phyloP scores from a whole-genome alignment of 371 early-diverging fungal genomes.

The Mortierella sp. region DNA sequence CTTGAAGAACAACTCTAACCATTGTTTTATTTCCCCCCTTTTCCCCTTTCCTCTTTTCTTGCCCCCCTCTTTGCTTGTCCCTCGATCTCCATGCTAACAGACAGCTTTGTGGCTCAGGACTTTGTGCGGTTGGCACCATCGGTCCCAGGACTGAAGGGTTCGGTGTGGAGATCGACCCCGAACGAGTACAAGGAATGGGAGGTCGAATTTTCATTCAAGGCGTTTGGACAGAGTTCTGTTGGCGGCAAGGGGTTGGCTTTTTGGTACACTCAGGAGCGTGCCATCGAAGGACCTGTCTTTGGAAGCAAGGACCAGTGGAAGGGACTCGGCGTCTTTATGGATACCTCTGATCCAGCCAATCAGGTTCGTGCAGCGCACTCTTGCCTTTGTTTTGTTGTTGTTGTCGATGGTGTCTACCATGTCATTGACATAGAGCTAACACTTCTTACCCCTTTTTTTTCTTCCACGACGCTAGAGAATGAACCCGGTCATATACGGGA shows the following conservation, averaged over 20 bases:
- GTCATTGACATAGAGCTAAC: neutral
- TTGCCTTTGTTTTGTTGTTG: conserved; percentile 5
- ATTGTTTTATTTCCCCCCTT: conserved; percentile 2
- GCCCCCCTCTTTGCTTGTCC: too few relatives aligned
- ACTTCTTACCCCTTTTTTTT: neutral
- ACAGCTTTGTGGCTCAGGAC: conserved; percentile 66
- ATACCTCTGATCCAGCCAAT: conserved; percentile 70
- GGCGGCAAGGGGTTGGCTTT: conserved; percentile 91
- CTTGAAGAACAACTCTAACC: conserved; percentile 3
- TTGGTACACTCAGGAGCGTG: conserved; percentile 83
- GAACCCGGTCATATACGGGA: conserved; percentile 65
- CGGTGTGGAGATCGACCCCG: conserved; percentile 76
- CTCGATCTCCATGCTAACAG: too few relatives aligned
- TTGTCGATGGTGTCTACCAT: neutral
- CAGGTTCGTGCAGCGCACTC: conserved; percentile 53
- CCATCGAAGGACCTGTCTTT: conserved; percentile 75
- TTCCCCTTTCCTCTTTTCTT: neutral
- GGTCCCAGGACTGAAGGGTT: conserved; percentile 73
- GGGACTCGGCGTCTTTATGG: conserved; percentile 78
- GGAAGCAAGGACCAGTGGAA: conserved; percentile 82
- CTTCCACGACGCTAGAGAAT: conserved; percentile 26
- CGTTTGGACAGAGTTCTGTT: conserved; percentile 71
- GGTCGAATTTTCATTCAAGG: conserved; percentile 74
- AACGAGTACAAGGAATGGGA: conserved; percentile 85
- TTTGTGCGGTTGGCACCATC: conserved; percentile 80